These are phyloP conservation scores for Solanum sparsipilum DNA, from an alignment of 257 asterid species.

Conservation along the genomic window DNA sequence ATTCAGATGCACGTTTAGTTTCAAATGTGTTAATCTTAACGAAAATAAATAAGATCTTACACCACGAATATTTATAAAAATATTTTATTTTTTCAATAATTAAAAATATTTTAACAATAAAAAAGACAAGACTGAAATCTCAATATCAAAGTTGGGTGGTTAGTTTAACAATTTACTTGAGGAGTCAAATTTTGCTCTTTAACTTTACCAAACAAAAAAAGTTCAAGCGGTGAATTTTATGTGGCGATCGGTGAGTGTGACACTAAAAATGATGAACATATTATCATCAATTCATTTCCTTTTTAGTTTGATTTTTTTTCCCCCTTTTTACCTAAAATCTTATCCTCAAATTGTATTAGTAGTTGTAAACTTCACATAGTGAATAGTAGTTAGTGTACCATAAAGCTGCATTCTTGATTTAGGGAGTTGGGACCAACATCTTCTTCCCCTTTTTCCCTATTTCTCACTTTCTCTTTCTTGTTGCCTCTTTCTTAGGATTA, in stretches of 20 bases:
- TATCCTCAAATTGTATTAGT: not conserved
- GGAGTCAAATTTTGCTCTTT: not conserved
- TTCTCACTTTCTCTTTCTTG: not conserved
- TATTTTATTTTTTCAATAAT: no score
- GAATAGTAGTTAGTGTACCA: not conserved
- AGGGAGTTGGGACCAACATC: not conserved
- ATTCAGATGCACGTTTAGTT: no score
- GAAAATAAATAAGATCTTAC: not conserved
- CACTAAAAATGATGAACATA: not conserved
- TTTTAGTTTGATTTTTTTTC: not conserved
- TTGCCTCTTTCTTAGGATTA: not conserved
- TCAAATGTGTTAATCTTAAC: no score
- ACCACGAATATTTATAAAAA: not conserved
- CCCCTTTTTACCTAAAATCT: not conserved
- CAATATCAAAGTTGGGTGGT: not conserved
- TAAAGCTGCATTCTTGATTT: conserved; percentile 1
- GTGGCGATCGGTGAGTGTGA: not conserved
- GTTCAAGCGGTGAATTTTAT: not conserved
- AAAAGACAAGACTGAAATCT: not conserved
- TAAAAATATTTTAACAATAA: no score
- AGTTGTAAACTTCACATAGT: not conserved
- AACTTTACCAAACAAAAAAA: not conserved
- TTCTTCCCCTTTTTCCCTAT: not conserved
- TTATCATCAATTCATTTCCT: not conserved
- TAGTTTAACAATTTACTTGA: not conserved